Evolutionary conservation across 2,329 filamentous ascomycete species (phyloP).

Genomic region (Trichoderma sp.): DNA sequence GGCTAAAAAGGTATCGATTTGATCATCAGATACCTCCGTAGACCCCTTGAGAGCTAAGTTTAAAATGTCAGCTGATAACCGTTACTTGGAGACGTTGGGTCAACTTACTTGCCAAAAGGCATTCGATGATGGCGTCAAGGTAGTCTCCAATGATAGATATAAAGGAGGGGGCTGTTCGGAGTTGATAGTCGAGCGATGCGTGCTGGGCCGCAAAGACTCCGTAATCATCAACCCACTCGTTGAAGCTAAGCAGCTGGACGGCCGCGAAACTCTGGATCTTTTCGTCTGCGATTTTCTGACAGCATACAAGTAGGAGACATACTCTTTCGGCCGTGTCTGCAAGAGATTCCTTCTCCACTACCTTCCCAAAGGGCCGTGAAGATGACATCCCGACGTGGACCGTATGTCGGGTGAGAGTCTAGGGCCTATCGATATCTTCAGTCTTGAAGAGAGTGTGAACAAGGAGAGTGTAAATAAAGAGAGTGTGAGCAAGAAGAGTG

Average conservation of each 20-base stretch:
- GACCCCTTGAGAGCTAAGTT: neutral
- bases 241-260: neutral
- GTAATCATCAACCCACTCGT: neutral
- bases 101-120: neutral
- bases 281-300: neutral
- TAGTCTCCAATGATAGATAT: fast-evolving
- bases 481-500: too few species aligned
- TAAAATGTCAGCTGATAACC: neutral
- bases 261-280: neutral
- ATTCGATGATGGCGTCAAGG: neutral
- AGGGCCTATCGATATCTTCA: too few species aligned
- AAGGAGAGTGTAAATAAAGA: too few species aligned
- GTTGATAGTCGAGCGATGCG: neutral
- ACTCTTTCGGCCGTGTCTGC: neutral
- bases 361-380: neutral
- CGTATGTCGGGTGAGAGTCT: too few species aligned
- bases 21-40: neutral
- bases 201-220: neutral
- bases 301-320: neutral
- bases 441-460: too few species aligned
- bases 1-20: too few species aligned
- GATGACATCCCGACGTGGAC: neutral
- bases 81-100: neutral
- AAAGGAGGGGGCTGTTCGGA: neutral
- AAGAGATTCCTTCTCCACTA: neutral